A percentile compares a stretch with the other conserved stretches of the same genome.
Conservation (phyloP, 306 rosid species). For the Chamaecrista fasciculata region DNA sequence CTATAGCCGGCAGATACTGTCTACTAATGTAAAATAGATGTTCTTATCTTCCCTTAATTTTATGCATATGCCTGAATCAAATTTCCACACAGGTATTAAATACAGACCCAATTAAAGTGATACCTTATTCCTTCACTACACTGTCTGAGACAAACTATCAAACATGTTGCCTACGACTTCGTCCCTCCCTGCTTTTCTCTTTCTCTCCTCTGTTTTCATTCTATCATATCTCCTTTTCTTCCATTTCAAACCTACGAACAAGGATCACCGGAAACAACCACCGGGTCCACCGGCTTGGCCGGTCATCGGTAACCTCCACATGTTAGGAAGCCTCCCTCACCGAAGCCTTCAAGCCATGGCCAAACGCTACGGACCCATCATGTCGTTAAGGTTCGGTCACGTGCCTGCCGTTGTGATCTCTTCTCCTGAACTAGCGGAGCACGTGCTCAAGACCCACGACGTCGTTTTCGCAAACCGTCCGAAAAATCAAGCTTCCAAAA, state of each 20-base stretch:
- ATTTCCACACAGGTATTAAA: no score
- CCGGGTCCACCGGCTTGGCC: conserved; percentile 9
- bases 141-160: no score
- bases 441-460: conserved; percentile 42
- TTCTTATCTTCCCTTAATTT: no score
- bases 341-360: conserved; percentile 25
- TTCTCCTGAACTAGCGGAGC: conserved; percentile 23
- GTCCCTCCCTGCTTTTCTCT: no score
- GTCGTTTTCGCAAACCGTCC: conserved; percentile 4
- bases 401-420: neutral
- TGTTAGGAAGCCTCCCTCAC: neutral
- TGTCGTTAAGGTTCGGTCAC: neutral
- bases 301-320: no score
- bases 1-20: no score
- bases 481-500: neutral
- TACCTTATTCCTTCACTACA: neutral
- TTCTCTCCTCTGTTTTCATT: no score
- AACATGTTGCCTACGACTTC: no score
- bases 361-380: conserved; percentile 7
- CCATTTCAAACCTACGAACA: neutral
- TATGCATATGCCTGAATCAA: no score
- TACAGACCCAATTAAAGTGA: no score
- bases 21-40: no score
- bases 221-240: no score
- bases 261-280: neutral